Conservation (phyloP, 495 filamentous ascomycete species). For the Penicillium turbatum region DNA sequence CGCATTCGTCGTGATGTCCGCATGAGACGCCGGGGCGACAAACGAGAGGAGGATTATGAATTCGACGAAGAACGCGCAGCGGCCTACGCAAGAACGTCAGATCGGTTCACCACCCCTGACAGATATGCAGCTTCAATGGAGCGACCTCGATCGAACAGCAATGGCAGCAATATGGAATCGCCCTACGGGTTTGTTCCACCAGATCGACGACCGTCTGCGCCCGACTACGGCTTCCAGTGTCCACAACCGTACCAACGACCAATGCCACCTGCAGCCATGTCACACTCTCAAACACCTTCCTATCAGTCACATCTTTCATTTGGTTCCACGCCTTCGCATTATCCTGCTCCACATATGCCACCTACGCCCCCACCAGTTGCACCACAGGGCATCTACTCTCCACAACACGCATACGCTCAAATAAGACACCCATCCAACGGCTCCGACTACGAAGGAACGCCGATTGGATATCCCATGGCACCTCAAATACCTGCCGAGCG, state of each 20-base stretch:
- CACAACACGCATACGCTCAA: slow-evolving; percentile 39
- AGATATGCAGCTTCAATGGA: slow-evolving; percentile 40
- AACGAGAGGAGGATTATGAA: slow-evolving; percentile 60
- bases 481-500: slow-evolving; percentile 21
- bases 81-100: slow-evolving; percentile 54
- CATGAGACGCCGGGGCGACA: slow-evolving; percentile 84
- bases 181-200: slow-evolving; percentile 28
- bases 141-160: slow-evolving; percentile 71
- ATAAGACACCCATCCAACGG: slow-evolving; percentile 34
- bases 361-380: slow-evolving; percentile 45
- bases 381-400: slow-evolving; percentile 42
- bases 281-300: slow-evolving; percentile 23
- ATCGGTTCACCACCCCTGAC: slow-evolving; percentile 54
- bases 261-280: slow-evolving; percentile 33
- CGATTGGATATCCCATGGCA: slow-evolving; percentile 31
- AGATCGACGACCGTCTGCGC: slow-evolving; percentile 51
- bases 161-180: slow-evolving; percentile 54
- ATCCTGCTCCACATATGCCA: slow-evolving; percentile 44
- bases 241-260: slow-evolving; percentile 34
- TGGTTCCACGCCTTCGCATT: slow-evolving; percentile 38
- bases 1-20: slow-evolving; percentile 94
- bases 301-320: slow-evolving; percentile 45
- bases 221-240: slow-evolving; percentile 48
- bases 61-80: slow-evolving; percentile 59
- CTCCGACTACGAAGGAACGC: slow-evolving; percentile 35